Conservation (phyloP, 2,329 filamentous ascomycete genomes). For the Neofusicoccum kwambonambiense region DNA sequence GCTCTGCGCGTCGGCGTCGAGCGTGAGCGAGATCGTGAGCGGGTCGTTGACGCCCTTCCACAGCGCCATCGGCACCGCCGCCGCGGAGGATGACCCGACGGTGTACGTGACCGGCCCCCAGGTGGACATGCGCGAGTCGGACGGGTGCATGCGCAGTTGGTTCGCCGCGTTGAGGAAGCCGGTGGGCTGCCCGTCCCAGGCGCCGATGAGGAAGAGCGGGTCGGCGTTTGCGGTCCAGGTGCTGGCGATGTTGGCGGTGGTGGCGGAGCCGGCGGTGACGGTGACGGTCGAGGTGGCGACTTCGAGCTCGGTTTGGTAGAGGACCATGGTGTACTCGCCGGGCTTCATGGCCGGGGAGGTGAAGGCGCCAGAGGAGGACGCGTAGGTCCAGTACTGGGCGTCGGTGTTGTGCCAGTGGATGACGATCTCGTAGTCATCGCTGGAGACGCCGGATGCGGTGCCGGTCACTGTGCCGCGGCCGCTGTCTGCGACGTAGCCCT, state of each 20-base stretch:
- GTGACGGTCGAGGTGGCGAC: slow-evolving; percentile 48
- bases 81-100: slow-evolving; percentile 53
- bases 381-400: slow-evolving; percentile 66
- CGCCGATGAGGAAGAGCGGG: slow-evolving; percentile 63
- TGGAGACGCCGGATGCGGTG: slow-evolving; percentile 57
- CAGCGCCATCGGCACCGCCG: slow-evolving; percentile 64
- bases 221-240: slow-evolving; percentile 45
- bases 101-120: slow-evolving; percentile 64
- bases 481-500: slow-evolving; percentile 57
- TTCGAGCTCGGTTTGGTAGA: slow-evolving; percentile 61
- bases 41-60: slow-evolving; percentile 61
- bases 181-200: slow-evolving; percentile 59
- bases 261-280: slow-evolving; percentile 53
- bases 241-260: slow-evolving; percentile 53
- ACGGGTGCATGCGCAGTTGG: slow-evolving; percentile 67
- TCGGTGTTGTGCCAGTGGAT: slow-evolving; percentile 57
- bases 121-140: slow-evolving; percentile 61
- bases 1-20: slow-evolving; percentile 45
- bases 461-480: slow-evolving; percentile 61
- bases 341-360: slow-evolving; percentile 66
- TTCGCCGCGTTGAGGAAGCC: slow-evolving; percentile 68
- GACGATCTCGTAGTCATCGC: slow-evolving; percentile 52
- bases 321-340: slow-evolving; percentile 66
- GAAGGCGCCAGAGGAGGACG: slow-evolving; percentile 56
- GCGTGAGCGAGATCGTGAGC: slow-evolving; percentile 60